Conservation (phyloP, 139 green algal species). For the Haematococcus sp. region DNA sequence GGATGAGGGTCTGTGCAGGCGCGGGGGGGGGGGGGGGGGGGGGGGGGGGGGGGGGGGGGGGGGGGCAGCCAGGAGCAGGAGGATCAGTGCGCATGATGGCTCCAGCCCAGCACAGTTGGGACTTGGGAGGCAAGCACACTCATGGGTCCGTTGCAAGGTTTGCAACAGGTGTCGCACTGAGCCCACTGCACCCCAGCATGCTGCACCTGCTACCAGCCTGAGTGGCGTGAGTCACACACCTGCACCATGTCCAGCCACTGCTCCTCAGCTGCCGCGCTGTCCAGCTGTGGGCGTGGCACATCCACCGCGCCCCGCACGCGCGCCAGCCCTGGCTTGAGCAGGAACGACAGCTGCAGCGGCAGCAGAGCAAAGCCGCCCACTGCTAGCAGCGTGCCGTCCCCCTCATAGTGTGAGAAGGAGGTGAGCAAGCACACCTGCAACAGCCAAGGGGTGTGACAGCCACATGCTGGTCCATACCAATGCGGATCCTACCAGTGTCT, state of each 20-base stretch:
- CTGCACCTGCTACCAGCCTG: no score
- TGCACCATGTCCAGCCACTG: not conserved
- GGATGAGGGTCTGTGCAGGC: constrained; percentile 8
- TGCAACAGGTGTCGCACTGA: no score
- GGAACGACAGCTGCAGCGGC: constrained; percentile 19
- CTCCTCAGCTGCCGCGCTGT: not conserved
- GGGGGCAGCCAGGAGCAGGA: no score
- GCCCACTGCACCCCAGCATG: no score
- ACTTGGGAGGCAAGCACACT: no score
- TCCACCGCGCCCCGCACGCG: not conserved
- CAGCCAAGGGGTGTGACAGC: not conserved
- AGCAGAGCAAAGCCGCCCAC: constrained; percentile 24
- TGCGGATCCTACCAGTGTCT: no score
- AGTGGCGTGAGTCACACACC: no score
- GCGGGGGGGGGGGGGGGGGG: not conserved
- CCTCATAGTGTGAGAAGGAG: constrained; percentile 27
- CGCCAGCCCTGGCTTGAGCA: constrained; percentile 4
- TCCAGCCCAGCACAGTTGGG: no score
- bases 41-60: not conserved
- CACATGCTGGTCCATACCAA: no score
- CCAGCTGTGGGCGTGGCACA: not conserved
- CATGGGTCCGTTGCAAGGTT: no score
- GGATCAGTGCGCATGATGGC: no score
- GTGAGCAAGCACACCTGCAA: constrained; percentile 24
- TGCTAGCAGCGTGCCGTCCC: constrained; percentile 12